A percentile compares a stretch with the other conserved stretches of the same genome.
Conservation (phyloP, 192 early-diverging fungal genomes). For the Pilobolus umbonatus region DNA sequence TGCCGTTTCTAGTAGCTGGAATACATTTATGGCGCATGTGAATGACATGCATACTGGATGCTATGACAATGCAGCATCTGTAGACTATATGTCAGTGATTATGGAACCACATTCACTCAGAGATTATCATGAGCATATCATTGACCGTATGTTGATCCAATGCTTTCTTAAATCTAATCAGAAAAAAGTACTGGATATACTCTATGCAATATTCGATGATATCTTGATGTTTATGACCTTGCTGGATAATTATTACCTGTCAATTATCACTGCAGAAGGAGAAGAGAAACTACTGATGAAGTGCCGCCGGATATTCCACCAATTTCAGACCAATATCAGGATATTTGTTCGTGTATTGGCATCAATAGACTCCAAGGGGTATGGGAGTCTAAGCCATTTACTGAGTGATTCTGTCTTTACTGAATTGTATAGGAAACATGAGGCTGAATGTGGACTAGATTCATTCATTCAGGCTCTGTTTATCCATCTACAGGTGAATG, state of each 20-base stretch:
- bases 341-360: conserved; percentile 37
- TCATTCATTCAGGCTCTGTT: conserved; percentile 39
- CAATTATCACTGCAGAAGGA: neutral
- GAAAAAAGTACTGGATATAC: conserved; percentile 32
- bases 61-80: too few relatives aligned
- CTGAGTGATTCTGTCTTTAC: conserved; percentile 6
- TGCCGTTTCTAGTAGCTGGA: conserved; percentile 42
- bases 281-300: conserved; percentile 17
- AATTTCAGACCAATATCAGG: conserved; percentile 32
- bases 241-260: neutral
- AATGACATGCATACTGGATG: neutral
- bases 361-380: conserved; percentile 35
- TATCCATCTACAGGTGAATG: conserved; percentile 17
- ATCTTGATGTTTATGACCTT: conserved; percentile 19
- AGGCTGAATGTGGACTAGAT: conserved; percentile 11
- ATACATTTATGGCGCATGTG: conserved; percentile 37
- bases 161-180: conserved; percentile 45
- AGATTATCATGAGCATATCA: conserved; percentile 39
- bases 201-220: conserved; percentile 33
- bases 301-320: conserved; percentile 18
- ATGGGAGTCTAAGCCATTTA: conserved; percentile 17
- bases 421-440: conserved; percentile 21
- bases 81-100: conserved; percentile 10
- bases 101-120: conserved; percentile 38
- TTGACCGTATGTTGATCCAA: conserved; percentile 43